A percentile compares a stretch with the other conserved stretches of the same genome.
phyloP scores from a whole-genome alignment of 1,284 basidiomycete species.

The Ceratorhiza oryzae-sativae region DNA sequence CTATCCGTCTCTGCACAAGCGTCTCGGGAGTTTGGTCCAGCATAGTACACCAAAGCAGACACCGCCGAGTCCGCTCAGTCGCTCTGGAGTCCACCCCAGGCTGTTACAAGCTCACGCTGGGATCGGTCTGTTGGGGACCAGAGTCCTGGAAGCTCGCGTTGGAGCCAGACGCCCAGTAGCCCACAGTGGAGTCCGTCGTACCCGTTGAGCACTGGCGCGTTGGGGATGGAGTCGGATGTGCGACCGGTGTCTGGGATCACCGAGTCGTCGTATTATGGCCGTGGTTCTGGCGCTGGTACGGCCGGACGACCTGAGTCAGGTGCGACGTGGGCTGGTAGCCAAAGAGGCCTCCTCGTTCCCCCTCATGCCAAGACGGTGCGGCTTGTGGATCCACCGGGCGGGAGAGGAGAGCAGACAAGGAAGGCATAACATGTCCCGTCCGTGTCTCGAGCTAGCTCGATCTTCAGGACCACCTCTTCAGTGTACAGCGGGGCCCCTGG shows the following conservation, averaged over 20 bases:
- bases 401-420: not conserved
- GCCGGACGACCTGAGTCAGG: constrained; percentile 14
- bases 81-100: not conserved
- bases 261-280: constrained; percentile 29
- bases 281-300: constrained; percentile 26
- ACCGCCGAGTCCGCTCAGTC: not conserved
- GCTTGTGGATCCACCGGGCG: constrained; percentile 4
- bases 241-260: constrained; percentile 25
- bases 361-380: constrained; percentile 29
- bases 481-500: not conserved
- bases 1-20: constrained; percentile 19
- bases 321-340: constrained; percentile 19
- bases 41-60: not conserved
- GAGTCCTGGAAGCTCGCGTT: not conserved
- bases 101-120: not conserved
- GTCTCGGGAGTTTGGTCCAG: constrained; percentile 20
- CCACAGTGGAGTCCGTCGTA: constrained; percentile 18
- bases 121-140: not conserved
- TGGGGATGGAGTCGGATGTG: constrained; percentile 31
- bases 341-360: constrained; percentile 13
- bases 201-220: not conserved
- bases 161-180: not conserved
- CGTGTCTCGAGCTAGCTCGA: not conserved
- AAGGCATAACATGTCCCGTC: not conserved
- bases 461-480: not conserved